Percentiles rank a stretch among this genome's conserved stretches.
Conservation (phyloP, 306 rosid genomes). For the Phaseolus lunatus region DNA sequence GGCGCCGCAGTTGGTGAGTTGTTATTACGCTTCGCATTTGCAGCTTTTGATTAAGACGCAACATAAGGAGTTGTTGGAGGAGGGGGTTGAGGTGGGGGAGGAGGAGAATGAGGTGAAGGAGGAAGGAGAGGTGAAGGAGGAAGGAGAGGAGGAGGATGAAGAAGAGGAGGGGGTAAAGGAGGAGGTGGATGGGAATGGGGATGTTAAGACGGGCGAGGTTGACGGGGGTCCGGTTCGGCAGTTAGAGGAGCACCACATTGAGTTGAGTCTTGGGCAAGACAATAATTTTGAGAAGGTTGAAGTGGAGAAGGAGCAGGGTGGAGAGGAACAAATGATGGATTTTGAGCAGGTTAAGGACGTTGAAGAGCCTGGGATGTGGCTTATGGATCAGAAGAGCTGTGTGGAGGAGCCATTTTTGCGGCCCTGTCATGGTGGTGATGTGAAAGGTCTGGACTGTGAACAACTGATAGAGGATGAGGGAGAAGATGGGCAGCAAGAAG, state of each 20-base stretch:
- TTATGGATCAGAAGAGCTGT: slow-evolving; percentile 55
- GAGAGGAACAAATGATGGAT: slow-evolving; percentile 60
- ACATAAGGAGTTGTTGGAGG: slow-evolving; percentile 56
- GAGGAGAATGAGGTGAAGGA: slow-evolving; percentile 51
- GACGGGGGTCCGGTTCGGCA: slow-evolving; percentile 43
- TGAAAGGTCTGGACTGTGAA: slow-evolving; percentile 49
- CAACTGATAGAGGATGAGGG: slow-evolving; percentile 51
- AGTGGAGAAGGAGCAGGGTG: slow-evolving; percentile 49
- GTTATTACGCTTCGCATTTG: slow-evolving; percentile 93
- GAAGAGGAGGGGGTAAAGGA: slow-evolving; percentile 42
- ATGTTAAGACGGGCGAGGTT: slow-evolving; percentile 51
- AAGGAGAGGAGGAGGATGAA: slow-evolving; percentile 46
- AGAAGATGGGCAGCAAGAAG: slow-evolving; percentile 51
- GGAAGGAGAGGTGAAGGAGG: slow-evolving; percentile 53
- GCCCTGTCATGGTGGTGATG: slow-evolving; percentile 57
- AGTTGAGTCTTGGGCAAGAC: slow-evolving; percentile 69
- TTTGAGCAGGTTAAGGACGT: slow-evolving; percentile 63
- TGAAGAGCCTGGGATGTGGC: slow-evolving; percentile 60
- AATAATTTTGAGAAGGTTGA: slow-evolving; percentile 52
- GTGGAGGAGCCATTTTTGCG: slow-evolving; percentile 56
- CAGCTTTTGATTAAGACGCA: slow-evolving; percentile 73
- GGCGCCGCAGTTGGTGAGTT: slow-evolving; percentile 53
- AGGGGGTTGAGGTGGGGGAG: slow-evolving; percentile 45
- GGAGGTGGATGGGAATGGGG: slow-evolving; percentile 54
- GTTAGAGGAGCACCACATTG: slow-evolving; percentile 54